These are phyloP conservation scores for Sarocladiaceae sp. DNA, from an alignment of 2,329 filamentous ascomycete species.

Conservation along the genomic window DNA sequence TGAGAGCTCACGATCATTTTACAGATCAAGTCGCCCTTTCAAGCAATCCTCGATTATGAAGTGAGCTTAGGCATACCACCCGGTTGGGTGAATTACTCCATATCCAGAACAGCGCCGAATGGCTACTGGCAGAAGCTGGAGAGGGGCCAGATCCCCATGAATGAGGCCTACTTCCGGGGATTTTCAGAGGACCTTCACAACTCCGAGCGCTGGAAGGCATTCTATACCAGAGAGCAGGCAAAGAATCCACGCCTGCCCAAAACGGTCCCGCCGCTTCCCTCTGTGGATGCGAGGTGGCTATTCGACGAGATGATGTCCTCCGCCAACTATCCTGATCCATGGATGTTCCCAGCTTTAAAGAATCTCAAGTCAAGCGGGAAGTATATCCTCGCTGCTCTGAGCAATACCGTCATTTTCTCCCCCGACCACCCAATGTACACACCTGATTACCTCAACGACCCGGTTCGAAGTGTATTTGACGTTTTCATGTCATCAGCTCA, in stretches of 20 bases:
- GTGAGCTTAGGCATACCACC: constrained; percentile 66
- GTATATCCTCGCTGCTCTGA: constrained; percentile 75
- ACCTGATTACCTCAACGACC: constrained; percentile 43
- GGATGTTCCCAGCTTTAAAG: constrained; percentile 78
- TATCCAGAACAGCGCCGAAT: constrained; percentile 68
- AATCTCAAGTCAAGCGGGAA: constrained; percentile 56
- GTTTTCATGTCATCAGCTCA: constrained; percentile 84
- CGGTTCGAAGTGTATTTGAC: constrained; percentile 67
- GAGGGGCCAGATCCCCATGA: constrained; percentile 71
- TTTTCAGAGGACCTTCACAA: constrained; percentile 72
- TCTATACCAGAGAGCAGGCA: constrained; percentile 39
- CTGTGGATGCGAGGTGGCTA: constrained; percentile 68
- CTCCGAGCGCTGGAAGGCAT: constrained; percentile 62
- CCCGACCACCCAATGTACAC: constrained; percentile 59
- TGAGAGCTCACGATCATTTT: not conserved
- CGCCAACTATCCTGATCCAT: constrained; percentile 67
- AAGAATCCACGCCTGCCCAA: constrained; percentile 34
- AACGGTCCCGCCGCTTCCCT: constrained; percentile 55
- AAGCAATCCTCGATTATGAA: constrained; percentile 90
- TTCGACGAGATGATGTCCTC: constrained; percentile 89
- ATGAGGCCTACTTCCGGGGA: constrained; percentile 65
- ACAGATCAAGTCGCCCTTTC: constrained; percentile 85
- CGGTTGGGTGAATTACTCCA: constrained; percentile 88
- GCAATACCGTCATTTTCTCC: constrained; percentile 87
- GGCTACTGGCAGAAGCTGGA: constrained; percentile 89